Evolutionary conservation across 1,139 yeast species (phyloP), one percentile per base, ranked within the genome.

Genomic region (Eremothecium gossypii): DNA sequence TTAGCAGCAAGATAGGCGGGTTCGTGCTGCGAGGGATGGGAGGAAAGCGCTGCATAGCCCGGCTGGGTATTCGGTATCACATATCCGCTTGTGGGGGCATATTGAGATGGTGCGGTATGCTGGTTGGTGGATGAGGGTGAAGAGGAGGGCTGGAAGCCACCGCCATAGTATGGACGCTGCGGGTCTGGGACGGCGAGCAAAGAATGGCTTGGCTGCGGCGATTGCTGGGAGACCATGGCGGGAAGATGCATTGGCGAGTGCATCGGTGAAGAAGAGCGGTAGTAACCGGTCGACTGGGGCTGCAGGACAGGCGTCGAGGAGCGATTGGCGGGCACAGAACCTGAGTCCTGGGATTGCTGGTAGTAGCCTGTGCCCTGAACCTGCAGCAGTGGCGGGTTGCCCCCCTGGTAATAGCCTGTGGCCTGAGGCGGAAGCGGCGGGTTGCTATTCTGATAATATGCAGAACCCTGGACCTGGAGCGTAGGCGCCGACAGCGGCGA

Each of bases 251-350:
- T 52, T 13, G 56, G 55, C 7, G 56, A 48, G 39, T 44, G 39
- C 26, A 61, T 48, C 39, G 53, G 49, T 30, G 52, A 54, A 29
- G 50, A 48, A 38, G 52, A 54, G 41, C 52, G 53, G 37, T 58
- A 57, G 37, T 42, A 49, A 13, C 45, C 44, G 42, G 59, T 50
- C 39, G 60, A 47, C 44, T 61, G 61, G n/a, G 55, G 50, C 6
- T 45, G 54, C 4, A 64, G 60, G n/a, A 57, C 40, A 9, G 29
- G 23, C 7, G 37, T 32, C 14, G 17, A 7, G 70, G 61, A 40
- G 50, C 56, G 8, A 71, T 71, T 4, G 42, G 31, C n/a, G 42
- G 41, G 4, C 43, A 6, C 23, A 6, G 5, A 3, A 17, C 5
- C 23, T 3, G 23, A 17, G 23, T 17, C 23, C 23, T 17, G 23